Base-by-base conservation (phyloP, 495 filamentous ascomycete genomes). In the Hyaloscypha hepaticicola region DNA sequence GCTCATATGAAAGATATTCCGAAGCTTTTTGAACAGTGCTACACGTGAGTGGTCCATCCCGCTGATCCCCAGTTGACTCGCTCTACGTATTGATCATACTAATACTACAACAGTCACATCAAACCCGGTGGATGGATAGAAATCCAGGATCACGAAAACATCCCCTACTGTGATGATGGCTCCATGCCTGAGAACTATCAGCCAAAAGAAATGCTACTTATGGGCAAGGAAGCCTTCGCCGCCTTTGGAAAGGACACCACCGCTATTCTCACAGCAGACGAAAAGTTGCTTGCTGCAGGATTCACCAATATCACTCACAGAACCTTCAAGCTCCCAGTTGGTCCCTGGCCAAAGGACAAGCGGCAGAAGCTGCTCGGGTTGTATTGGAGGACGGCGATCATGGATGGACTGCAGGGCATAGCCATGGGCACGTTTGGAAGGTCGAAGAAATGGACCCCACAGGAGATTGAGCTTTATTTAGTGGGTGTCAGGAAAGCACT, bases 181-280 rank as follows among this genome's bases (percentile, higher is more conserved):
- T 71, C 75, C 11, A 61, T 76, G 56, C 16, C 48, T 3, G 16
- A 25, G 5, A 9, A 55, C 21, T 80, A 84, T 60, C 77, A 81
- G 3, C 68, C 85, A 3, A 71, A 76, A 0, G 70, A 76, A 49
- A 83, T 80, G 73, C 80, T 80, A 69, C 67, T 69, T 9, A 71
- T 79, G 1, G 73, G 79, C 56, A 66, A 70, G 26, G 68, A 81
- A 19, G 79, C 75, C 1, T 70, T 81, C 3, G 58, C 66, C 9
- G 71, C 67, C 55, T 72, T 81, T 0, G 81, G 81, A 31, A 69
- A 84, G 45, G 75, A 83, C 66, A 76, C 82, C 49, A 76, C 79
- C 25, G 77, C 79, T 22, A 77, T 70, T 0, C 76, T 81, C 26
- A 77, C 78, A 12, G 76, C 86, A 8, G 74, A 76, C 26, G 65